Conservation (phyloP, 2,329 filamentous ascomycete genomes). For the Talaromyces sp. region DNA sequence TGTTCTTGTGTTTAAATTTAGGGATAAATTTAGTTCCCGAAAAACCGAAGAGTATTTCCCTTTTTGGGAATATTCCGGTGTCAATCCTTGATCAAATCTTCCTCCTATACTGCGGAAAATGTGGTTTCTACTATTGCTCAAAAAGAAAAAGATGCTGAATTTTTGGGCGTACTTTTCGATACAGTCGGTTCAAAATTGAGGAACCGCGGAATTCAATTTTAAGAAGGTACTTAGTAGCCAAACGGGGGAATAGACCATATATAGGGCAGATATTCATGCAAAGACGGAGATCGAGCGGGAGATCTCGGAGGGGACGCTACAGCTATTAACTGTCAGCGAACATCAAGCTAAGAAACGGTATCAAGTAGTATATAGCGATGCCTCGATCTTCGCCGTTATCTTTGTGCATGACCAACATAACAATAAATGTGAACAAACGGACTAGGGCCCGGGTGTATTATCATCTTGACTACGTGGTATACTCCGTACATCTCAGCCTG, state of each 20-base stretch:
- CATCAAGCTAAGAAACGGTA: background rate
- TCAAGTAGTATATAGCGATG: background rate
- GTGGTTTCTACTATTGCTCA: background rate
- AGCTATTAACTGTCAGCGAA: background rate
- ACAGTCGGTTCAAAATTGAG: background rate
- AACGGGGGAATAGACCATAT: background rate
- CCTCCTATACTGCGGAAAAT: background rate
- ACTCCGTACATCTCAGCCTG: background rate
- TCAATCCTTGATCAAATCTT: constrained; percentile 10
- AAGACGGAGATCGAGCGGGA: background rate
- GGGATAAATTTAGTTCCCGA: background rate
- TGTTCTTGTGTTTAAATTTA: background rate
- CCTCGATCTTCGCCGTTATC: background rate
- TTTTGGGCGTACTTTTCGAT: background rate
- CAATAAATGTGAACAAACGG: background rate
- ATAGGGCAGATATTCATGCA: background rate
- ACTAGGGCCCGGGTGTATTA: background rate
- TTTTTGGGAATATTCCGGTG: constrained; percentile 7
- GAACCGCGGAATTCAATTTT: background rate
- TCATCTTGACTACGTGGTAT: background rate
- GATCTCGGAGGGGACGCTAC: background rate
- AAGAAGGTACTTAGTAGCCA: background rate
- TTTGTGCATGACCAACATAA: background rate
- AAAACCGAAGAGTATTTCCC: constrained; percentile 8
- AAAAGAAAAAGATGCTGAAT: background rate